Evolutionary conservation across 176 grass and related monocot genomes (phyloP), one percentile per base, ranked within the genome.

Genomic region (Raddia distichophylla): DNA sequence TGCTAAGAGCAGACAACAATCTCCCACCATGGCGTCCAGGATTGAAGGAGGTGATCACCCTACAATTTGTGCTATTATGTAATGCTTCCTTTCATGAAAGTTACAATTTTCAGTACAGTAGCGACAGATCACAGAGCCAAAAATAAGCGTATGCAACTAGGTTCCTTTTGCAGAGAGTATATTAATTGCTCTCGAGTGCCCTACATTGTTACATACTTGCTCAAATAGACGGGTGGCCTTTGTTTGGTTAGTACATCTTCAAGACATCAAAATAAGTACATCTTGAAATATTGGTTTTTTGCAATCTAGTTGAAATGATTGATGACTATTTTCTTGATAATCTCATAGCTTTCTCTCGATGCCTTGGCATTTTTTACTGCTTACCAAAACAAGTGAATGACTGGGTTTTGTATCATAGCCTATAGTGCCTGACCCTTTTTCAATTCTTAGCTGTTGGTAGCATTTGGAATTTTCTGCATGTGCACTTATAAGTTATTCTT

Each of bases 1-100:
- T 95, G 57, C 79, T 98, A 72, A 87, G 95, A 84, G 92, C 92
- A 27, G 95, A 98, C 82, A 98, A 98, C 83, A 98, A 98, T 7
- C 34, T 93, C 54, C 95, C 95, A 60, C 95, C 95, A 74, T 98
- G 95, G 95, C 92, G 89, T 63, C 81, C 84, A 55, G 84, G 90
- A 82, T 34, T 95, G 82, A 93, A 85, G 76, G 95, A 95, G 92
- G 95, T 98, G 88, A 53, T 55, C 10, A n/a, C 80, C 71, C 1
- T 93, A 8, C 19, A 67, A 60, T 44, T 62, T 55, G 6, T 64
- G 46, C 20, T 53, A 5, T 82, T 56, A 76, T 54, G 20, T 6
- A 10, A 15, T 48, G 43, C 17, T n/a, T 27, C 16, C 50, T 42
- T 52, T 18, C 7, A 37, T 72, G 1, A 20, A 5, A 47, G 1